A percentile compares a stretch with the other conserved stretches of the same genome.
These are phyloP conservation scores for Albifimbria verrucaria DNA, from an alignment of 2,329 filamentous ascomycete genomes.

Conservation along the genomic window DNA sequence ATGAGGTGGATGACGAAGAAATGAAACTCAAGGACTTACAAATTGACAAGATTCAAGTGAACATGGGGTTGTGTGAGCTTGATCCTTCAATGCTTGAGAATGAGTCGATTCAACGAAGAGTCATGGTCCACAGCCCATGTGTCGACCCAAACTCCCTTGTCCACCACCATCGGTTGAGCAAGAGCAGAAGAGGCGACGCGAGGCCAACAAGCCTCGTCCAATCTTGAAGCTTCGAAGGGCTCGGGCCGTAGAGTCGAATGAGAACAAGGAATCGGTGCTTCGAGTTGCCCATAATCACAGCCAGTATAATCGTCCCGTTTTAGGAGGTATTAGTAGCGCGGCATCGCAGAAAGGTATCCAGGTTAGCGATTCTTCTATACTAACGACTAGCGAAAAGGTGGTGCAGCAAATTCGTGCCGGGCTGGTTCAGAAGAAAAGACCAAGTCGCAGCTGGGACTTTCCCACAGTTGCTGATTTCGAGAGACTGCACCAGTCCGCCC, in stretches of 20 bases:
- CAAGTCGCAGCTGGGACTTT: conserved; percentile 10
- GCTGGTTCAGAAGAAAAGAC: conserved; percentile 13
- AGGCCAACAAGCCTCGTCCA: conserved; percentile 23
- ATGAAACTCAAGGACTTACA: background rate
- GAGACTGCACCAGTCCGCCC: conserved; percentile 6
- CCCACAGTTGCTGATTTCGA: conserved; percentile 23
- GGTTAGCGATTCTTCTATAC: conserved; percentile 1
- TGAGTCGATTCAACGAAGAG: conserved; percentile 19
- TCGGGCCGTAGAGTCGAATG: conserved; percentile 1
- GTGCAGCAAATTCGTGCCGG: conserved; percentile 22
- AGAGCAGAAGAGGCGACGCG: conserved; percentile 32
- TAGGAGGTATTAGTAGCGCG: background rate
- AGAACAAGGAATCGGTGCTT: background rate
- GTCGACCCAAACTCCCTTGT: conserved; percentile 15
- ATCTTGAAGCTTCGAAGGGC: conserved; percentile 28
- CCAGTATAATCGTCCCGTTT: conserved; percentile 19
- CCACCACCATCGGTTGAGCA: conserved; percentile 29
- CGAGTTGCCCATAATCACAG: conserved; percentile 12
- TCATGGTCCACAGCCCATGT: conserved; percentile 29
- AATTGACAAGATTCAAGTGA: background rate
- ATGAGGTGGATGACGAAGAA: too few relatives aligned
- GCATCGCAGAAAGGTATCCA: conserved; percentile 2
- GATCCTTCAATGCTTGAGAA: background rate
- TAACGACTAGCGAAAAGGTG: conserved; percentile 15
- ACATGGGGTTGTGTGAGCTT: background rate